Evolutionary conservation across 768 basidiomycete species (phyloP).

Genomic region (Boletus vinaceobasis): DNA sequence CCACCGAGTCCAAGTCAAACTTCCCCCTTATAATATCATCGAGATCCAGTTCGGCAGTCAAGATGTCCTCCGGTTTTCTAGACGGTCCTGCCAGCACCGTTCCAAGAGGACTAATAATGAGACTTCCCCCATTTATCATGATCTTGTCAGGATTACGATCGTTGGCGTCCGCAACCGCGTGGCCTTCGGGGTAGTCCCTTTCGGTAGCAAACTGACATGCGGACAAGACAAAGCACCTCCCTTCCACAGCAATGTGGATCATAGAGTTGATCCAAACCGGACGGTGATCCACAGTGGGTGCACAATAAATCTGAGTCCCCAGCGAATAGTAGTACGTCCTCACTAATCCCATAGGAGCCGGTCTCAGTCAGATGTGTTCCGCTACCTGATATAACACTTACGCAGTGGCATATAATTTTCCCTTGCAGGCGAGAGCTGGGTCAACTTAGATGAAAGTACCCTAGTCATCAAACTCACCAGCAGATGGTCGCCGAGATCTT

Average conservation of each 20-base stretch:
- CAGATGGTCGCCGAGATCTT: constrained; percentile 58
- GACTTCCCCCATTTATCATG: constrained; percentile 60
- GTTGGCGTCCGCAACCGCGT: constrained; percentile 40
- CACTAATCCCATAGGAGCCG: constrained; percentile 34
- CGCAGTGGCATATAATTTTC: constrained; percentile 69
- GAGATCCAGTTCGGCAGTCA: constrained; percentile 57
- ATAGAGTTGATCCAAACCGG: constrained; percentile 56
- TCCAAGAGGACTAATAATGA: constrained; percentile 59
- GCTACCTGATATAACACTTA: constrained; percentile 26
- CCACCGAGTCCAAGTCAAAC: constrained; percentile 59
- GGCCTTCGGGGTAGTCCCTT: constrained; percentile 48
- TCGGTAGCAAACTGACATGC: constrained; percentile 59
- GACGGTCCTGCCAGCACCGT: constrained; percentile 58
- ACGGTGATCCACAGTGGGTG: constrained; percentile 61
- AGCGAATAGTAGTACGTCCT: constrained; percentile 57
- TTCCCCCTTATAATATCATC: constrained; percentile 56
- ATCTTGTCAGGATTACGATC: constrained; percentile 43
- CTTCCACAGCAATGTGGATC: constrained; percentile 63
- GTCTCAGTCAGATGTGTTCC: background rate
- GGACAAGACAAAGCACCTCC: constrained; percentile 65
- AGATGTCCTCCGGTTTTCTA: constrained; percentile 46
- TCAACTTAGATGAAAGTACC: background rate
- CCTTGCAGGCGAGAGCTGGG: constrained; percentile 35
- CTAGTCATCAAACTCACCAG: constrained; percentile 38
- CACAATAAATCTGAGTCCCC: constrained; percentile 61